Evolutionary conservation across 2,329 filamentous ascomycete species (phyloP), one percentile per base, ranked within the genome.

Genomic region (Lachnellula hyalina): DNA sequence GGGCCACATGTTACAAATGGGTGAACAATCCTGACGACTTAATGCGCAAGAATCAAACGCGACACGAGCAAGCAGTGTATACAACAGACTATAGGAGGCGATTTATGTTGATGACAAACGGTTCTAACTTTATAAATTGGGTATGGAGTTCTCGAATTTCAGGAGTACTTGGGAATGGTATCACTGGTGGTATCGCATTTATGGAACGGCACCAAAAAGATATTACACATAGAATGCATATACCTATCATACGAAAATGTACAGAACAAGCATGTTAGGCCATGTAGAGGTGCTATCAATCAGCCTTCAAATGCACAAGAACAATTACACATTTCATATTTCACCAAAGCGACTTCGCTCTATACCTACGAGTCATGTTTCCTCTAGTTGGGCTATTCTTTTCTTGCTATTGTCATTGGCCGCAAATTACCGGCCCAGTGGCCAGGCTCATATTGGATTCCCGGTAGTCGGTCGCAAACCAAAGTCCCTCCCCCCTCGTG

Each of bases 1-100:
- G 89, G 89, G 89, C 9, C 89, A 94, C 66, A 85, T 93, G 83
- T 68, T 88, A 40, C 79, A 85, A 47, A 79, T 83, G 76, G 61
- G 55, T 7, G 61, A 65, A 48, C 47, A 25, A 40, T 61, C 56
- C 38, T 62, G 42, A 65, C 28, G 25, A 40, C n/a, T 40, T n/a
- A 2, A 17, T 32, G 4, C 12, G 28, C 9, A 12, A 32, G 36
- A 40, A 40, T n/a, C 17, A 15, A 40, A 17, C 4, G 36, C 36
- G 17, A 40, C 3, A 40, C n/a, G 15, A 40, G 36, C 36, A 40
- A 15, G 36, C 36, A 11, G 36, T 40, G 36, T 40, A 17, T 40
- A 40, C 36, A 40, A 17, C 14, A 12, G 9, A 32, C 9, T 32
- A 32, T 32, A 32, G 9, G 28, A 9, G 28, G 9, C 28, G 28